A percentile compares a stretch with the other conserved stretches of the same genome.
phyloP scores from a whole-genome alignment of 2,329 filamentous ascomycete genomes.

The Cladobotryum mycophilum region DNA sequence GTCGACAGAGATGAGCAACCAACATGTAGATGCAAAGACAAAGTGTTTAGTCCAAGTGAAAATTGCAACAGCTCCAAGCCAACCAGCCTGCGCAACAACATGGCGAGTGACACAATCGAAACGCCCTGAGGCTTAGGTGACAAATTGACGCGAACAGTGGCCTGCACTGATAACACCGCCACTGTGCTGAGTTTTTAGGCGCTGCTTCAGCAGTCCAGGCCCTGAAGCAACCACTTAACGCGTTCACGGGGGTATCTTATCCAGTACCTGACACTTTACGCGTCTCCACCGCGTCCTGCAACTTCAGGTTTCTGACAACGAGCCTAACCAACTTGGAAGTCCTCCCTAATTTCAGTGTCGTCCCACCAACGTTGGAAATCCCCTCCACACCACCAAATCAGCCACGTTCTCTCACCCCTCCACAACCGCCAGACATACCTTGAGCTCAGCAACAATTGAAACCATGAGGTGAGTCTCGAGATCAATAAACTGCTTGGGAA shows the following conservation, averaged over 20 bases:
- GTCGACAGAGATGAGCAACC: background rate
- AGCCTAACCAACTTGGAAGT: slow-evolving; percentile 18
- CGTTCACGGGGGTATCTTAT: no score
- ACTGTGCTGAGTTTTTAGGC: background rate
- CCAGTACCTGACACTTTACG: slow-evolving; percentile 38
- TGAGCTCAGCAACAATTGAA: background rate
- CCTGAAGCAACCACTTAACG: slow-evolving; percentile 29
- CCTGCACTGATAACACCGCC: fast-evolving
- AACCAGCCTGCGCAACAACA: no score
- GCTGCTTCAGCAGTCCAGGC: background rate
- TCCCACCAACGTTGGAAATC: slow-evolving; percentile 13
- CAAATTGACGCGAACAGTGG: background rate
- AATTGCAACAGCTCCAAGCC: no score
- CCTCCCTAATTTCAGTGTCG: slow-evolving; percentile 15
- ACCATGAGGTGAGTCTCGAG: slow-evolving; percentile 19
- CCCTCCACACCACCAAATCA: slow-evolving; percentile 3
- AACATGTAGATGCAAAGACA: no score
- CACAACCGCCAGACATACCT: background rate
- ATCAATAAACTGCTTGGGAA: no score
- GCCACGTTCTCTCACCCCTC: background rate
- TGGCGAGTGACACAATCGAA: no score
- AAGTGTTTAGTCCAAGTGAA: no score
- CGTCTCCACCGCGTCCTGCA: slow-evolving; percentile 25
- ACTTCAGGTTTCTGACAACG: slow-evolving; percentile 5
- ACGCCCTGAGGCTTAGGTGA: background rate